Percentiles rank a stretch among this genome's conserved stretches.
Evolutionary conservation across 129 eudicot species (phyloP).

Genomic region (Chrysanthemum lavandulifolium): DNA sequence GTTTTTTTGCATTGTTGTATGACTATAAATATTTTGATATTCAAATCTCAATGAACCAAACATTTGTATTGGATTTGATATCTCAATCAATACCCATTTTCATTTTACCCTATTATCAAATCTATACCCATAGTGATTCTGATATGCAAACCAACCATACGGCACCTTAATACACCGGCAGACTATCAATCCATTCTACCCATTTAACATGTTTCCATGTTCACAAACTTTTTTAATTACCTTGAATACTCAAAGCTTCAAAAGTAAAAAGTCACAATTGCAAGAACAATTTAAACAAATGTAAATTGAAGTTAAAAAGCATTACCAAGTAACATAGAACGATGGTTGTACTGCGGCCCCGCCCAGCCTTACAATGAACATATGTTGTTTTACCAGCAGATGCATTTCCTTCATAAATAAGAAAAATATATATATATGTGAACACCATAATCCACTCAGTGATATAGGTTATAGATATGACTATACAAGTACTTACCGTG

Average conservation of each 20-base stretch:
- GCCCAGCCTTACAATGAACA: constrained; percentile 88
- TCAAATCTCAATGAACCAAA: no score
- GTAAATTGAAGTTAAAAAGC: not conserved
- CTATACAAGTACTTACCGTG: constrained; percentile 39
- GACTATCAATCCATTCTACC: not conserved
- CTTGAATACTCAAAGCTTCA: not conserved
- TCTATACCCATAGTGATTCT: no score
- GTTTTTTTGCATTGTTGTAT: no score
- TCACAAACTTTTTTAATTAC: not conserved
- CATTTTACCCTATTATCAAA: no score
- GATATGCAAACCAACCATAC: no score
- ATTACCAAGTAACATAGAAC: constrained; percentile 79
- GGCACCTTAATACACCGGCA: no score
- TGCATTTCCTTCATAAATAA: constrained; percentile 50
- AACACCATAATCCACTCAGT: constrained; percentile 10
- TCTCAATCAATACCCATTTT: no score
- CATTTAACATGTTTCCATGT: not conserved
- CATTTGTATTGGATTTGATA: no score
- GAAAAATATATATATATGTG: not conserved
- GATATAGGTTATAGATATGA: not conserved
- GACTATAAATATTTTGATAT: no score
- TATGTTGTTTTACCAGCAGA: constrained; percentile 65
- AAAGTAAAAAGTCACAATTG: not conserved
- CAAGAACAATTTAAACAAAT: no score
- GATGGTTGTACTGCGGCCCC: constrained; percentile 87